phyloP scores from a whole-genome alignment of 2,329 filamentous ascomycete genomes.

The Stachybotrys elegans region DNA sequence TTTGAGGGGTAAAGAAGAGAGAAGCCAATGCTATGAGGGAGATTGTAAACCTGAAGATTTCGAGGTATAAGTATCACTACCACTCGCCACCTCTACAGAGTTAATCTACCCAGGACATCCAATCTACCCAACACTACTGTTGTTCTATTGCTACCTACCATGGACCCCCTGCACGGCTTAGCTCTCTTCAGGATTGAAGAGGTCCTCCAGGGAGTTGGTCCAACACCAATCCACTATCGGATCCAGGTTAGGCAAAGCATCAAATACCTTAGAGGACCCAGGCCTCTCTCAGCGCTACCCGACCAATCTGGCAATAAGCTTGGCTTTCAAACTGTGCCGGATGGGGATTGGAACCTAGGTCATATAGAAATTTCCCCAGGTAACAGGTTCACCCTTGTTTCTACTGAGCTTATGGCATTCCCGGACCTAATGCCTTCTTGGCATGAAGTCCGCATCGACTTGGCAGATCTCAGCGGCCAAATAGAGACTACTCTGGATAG shows the following conservation, averaged over 20 bases:
- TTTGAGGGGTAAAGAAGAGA: not conserved
- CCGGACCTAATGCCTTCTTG: not conserved
- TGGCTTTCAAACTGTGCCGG: not conserved
- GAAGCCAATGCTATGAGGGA: not conserved
- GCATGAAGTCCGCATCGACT: not conserved
- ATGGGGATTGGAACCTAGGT: not conserved
- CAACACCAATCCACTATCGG: not conserved
- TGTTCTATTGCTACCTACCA: not conserved
- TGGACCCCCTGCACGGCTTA: not conserved
- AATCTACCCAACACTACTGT: not conserved
- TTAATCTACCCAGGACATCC: not conserved
- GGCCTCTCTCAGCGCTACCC: not conserved
- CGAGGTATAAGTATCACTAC: not conserved
- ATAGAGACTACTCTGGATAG: not conserved
- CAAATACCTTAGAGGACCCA: not conserved
- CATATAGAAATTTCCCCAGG: not conserved
- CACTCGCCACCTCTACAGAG: not conserved
- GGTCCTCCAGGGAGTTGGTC: not conserved
- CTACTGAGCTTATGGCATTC: not conserved
- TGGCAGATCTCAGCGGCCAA: not conserved
- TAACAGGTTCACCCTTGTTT: not conserved
- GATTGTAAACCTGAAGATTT: not conserved
- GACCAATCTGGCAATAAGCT: not conserved
- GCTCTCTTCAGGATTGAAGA: not conserved
- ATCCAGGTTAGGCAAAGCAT: not conserved